A percentile compares a stretch with the other conserved stretches of the same genome.
Evolutionary conservation across 805 yeast genomes (phyloP).

Genomic region (Wickerhamiella spandovensis): DNA sequence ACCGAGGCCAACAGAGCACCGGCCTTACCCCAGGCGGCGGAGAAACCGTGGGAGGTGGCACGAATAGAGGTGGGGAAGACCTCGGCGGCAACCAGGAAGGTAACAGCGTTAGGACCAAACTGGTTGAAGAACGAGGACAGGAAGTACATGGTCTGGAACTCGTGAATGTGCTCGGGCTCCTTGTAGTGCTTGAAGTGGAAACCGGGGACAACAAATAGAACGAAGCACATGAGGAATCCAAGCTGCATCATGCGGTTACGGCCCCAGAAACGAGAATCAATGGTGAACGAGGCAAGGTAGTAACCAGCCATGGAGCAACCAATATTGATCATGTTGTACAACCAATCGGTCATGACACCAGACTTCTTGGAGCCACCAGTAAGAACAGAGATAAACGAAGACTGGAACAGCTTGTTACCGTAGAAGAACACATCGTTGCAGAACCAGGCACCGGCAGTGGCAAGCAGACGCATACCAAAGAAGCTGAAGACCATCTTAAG

Average conservation of each 20-base stretch:
- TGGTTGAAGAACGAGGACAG: slow-evolving; percentile 51
- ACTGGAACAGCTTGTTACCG: slow-evolving; percentile 46
- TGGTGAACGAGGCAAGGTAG: slow-evolving; percentile 42
- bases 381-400: slow-evolving; percentile 30
- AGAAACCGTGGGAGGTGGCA: slow-evolving; percentile 53
- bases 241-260: slow-evolving; percentile 44
- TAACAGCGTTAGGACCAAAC: slow-evolving; percentile 54
- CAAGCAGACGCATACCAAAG: slow-evolving; percentile 31
- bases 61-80: slow-evolving; percentile 52
- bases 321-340: slow-evolving; percentile 28
- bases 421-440: slow-evolving; percentile 51
- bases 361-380: slow-evolving; percentile 29
- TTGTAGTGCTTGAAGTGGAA: slow-evolving; percentile 41
- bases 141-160: slow-evolving; percentile 43
- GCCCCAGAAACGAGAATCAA: slow-evolving; percentile 38
- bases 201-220: slow-evolving; percentile 43
- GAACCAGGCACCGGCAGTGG: slow-evolving; percentile 49
- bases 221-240: slow-evolving; percentile 44
- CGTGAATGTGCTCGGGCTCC: slow-evolving; percentile 16
- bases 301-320: slow-evolving; percentile 74
- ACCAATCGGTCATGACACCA: slow-evolving; percentile 40
- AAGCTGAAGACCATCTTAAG: slow-evolving; percentile 18
- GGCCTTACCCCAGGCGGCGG: slow-evolving; percentile 52
- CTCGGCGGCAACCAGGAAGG: slow-evolving; percentile 53
- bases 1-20: slow-evolving; percentile 48